Evolutionary conservation across 768 basidiomycete genomes (phyloP).

Genomic region (Neoboletus brunneissimus): DNA sequence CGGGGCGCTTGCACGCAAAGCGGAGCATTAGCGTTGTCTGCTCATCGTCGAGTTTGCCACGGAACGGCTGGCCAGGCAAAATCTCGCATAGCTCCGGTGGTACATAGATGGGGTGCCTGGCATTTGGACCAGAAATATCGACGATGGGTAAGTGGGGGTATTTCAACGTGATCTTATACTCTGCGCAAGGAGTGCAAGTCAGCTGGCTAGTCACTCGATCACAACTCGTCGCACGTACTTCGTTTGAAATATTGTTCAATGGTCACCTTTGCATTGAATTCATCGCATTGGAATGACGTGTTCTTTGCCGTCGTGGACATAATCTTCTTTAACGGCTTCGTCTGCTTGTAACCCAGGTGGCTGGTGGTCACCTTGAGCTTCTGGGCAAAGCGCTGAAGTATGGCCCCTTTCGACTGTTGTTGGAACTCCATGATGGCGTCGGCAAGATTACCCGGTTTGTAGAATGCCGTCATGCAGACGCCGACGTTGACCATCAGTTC

Average conservation of each 20-base stretch:
- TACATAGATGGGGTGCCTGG: slow-evolving; percentile 38
- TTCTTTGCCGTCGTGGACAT: slow-evolving; percentile 40
- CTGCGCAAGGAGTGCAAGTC: slow-evolving; percentile 32
- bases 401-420: slow-evolving; percentile 37
- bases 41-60: slow-evolving; percentile 55
- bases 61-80: slow-evolving; percentile 54
- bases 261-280: slow-evolving; percentile 50
- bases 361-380: slow-evolving; percentile 56
- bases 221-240: slow-evolving; percentile 42
- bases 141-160: slow-evolving; percentile 55
- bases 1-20: slow-evolving; percentile 62
- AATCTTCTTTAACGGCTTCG: slow-evolving; percentile 46
- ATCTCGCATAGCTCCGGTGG: slow-evolving; percentile 76
- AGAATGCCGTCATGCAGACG: slow-evolving; percentile 53
- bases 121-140: slow-evolving; percentile 43
- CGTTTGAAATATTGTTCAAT: slow-evolving; percentile 62
- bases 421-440: slow-evolving; percentile 52
- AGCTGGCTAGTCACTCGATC: background rate
- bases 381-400: slow-evolving; percentile 48
- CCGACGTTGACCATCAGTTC: slow-evolving; percentile 55
- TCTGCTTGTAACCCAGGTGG: slow-evolving; percentile 52
- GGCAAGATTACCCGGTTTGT: slow-evolving; percentile 60
- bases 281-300: slow-evolving; percentile 55
- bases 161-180: slow-evolving; percentile 53
- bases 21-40: slow-evolving; percentile 72